phyloP scores from a whole-genome alignment of 257 asterid genomes.

The Gentiana straminea region DNA sequence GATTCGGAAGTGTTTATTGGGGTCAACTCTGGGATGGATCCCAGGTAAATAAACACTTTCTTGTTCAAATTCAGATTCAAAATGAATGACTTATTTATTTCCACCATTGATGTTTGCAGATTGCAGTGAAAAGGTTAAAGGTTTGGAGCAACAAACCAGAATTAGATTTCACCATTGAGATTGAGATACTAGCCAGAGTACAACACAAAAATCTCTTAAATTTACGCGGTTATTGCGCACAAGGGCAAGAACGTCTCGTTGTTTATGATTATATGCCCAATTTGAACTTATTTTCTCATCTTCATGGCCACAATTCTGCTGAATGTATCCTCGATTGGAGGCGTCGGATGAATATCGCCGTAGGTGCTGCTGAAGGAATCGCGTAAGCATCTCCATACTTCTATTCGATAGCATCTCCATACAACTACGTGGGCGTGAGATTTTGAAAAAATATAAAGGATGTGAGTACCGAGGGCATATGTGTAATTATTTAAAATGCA shows the following conservation, averaged over 20 bases:
- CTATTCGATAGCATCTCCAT: too few species aligned
- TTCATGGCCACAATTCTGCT: conserved; percentile 85
- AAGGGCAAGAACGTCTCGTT: conserved; percentile 92
- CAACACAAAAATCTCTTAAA: conserved; percentile 76
- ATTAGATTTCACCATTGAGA: conserved; percentile 78
- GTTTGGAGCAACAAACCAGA: conserved; percentile 91
- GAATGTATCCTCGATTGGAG: conserved; percentile 81
- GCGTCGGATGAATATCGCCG: conserved; percentile 70
- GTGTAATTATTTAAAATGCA: too few species aligned
- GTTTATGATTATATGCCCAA: conserved; percentile 84
- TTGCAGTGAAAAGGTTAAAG: conserved; percentile 87
- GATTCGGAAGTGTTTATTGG: conserved; percentile 98
- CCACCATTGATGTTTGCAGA: conserved; percentile 28
- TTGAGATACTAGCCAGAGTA: conserved; percentile 81
- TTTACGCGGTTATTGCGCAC: conserved; percentile 80
- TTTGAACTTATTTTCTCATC: conserved; percentile 79
- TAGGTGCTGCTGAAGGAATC: conserved; percentile 86
- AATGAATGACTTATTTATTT: not conserved
- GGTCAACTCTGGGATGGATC: conserved; percentile 99
- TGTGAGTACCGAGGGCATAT: too few species aligned
- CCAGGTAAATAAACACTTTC: conserved; percentile 39
- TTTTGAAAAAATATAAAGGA: too few species aligned
- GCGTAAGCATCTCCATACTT: conserved; percentile 37
- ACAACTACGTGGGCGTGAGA: too few species aligned
- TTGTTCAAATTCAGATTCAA: not conserved